phyloP scores from a whole-genome alignment of 306 rosid genomes.

The Rosa rugosa region DNA sequence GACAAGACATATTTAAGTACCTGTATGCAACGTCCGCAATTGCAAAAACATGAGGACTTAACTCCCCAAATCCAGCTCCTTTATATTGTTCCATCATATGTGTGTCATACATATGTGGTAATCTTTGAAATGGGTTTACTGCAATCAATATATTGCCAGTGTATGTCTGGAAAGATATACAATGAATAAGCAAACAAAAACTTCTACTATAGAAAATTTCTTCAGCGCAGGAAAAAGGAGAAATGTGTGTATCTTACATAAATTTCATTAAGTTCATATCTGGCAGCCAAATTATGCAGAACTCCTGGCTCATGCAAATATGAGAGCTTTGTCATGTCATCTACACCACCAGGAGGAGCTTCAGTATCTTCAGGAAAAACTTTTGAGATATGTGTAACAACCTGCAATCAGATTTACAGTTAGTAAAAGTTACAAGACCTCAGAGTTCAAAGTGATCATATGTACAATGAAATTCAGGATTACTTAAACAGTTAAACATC shows the following conservation, averaged over 20 bases:
- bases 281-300: slow-evolving; percentile 86
- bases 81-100: slow-evolving; percentile 99
- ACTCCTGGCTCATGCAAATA: slow-evolving; percentile 99
- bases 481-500: slow-evolving; percentile 10
- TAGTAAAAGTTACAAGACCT: slow-evolving; percentile 29
- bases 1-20: slow-evolving; percentile 37
- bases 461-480: not conserved
- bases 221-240: slow-evolving; percentile 12
- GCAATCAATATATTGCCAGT: slow-evolving; percentile 98
- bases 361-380: slow-evolving; percentile 94
- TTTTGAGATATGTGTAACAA: slow-evolving; percentile 74
- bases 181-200: slow-evolving; percentile 28
- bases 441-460: not conserved
- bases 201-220: slow-evolving; percentile 24
- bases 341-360: slow-evolving; percentile 98
- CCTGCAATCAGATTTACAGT: slow-evolving; percentile 52
- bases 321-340: slow-evolving; percentile 99
- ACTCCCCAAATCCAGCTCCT: slow-evolving; percentile 96
- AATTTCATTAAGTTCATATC: slow-evolving; percentile 99
- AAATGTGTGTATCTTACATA: slow-evolving; percentile 58
- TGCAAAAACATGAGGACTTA: slow-evolving; percentile 99
- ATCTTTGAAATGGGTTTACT: slow-evolving; percentile 97
- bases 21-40: slow-evolving; percentile 99
- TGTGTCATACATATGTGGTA: slow-evolving; percentile 90
- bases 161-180: slow-evolving; percentile 74